These are phyloP conservation scores for Tetrahymena malaccensis DNA, from an alignment of 73 alveolate genomes.

Conservation along the genomic window DNA sequence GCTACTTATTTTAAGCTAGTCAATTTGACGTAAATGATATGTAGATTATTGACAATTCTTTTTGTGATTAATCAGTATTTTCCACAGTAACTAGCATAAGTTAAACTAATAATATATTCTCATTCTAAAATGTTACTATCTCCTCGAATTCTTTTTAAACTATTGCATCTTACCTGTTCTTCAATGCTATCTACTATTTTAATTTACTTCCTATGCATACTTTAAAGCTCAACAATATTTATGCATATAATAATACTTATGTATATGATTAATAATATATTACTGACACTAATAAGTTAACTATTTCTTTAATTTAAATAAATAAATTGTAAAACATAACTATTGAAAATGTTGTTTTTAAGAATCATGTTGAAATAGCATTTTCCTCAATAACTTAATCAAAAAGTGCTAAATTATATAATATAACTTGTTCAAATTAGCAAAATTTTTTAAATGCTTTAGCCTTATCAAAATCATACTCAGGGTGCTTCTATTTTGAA, in stretches of 20 bases:
- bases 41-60: background rate
- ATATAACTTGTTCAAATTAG: background rate
- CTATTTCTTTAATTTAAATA: background rate
- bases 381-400: background rate
- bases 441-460: background rate
- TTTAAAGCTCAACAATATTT: background rate
- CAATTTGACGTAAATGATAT: background rate
- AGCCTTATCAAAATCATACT: background rate
- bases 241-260: background rate
- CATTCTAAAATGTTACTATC: background rate
- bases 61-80: background rate
- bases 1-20: background rate
- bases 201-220: background rate
- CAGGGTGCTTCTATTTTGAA: background rate
- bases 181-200: background rate
- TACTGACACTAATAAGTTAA: background rate
- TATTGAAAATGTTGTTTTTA: no score
- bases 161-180: background rate
- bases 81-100: background rate
- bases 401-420: background rate
- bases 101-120: background rate
- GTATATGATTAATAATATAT: background rate
- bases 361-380: background rate
- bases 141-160: background rate
- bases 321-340: no score